phyloP scores from a whole-genome alignment of 257 asterid genomes.

The Marsdenia floribunda region DNA sequence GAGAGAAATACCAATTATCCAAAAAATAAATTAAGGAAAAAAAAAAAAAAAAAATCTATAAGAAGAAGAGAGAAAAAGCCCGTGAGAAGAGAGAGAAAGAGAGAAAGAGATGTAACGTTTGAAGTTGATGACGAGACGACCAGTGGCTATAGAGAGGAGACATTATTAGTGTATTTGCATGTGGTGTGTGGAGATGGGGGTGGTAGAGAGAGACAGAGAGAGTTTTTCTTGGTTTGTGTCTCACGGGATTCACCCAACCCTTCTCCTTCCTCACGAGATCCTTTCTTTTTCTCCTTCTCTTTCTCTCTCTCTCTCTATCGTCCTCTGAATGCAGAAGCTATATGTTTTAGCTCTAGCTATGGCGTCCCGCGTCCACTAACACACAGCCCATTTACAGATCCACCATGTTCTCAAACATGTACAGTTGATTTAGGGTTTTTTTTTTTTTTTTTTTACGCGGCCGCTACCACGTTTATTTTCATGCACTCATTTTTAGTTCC shows the following conservation, averaged over 20 bases:
- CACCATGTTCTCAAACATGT: too few relatives aligned
- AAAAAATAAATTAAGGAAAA: too few relatives aligned
- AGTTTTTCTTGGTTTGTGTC: slow-evolving; percentile 11
- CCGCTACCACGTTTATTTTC: slow-evolving; percentile 27
- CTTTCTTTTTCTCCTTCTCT: slow-evolving; percentile 1
- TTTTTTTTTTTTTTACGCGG: background rate
- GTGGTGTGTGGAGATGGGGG: background rate
- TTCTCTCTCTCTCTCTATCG: background rate
- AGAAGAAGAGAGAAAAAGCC: slow-evolving; percentile 9
- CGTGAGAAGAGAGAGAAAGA: slow-evolving; percentile 11
- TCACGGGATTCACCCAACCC: slow-evolving; percentile 33
- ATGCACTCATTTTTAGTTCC: background rate
- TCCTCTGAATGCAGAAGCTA: background rate
- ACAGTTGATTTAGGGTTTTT: too few relatives aligned
- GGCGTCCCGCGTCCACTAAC: background rate
- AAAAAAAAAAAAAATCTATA: slow-evolving; percentile 9
- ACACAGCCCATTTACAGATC: too few relatives aligned
- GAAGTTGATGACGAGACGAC: background rate
- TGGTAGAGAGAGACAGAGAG: background rate
- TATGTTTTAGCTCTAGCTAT: background rate
- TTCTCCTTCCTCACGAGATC: slow-evolving; percentile 28
- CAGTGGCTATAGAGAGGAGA: slow-evolving; percentile 1
- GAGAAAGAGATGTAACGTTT: slow-evolving; percentile 18
- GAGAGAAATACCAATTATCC: background rate
- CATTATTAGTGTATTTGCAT: slow-evolving; percentile 22